Evolutionary conservation across 2,329 filamentous ascomycete species (phyloP), one percentile per base, ranked within the genome.

Genomic region (Microdochium paspali): DNA sequence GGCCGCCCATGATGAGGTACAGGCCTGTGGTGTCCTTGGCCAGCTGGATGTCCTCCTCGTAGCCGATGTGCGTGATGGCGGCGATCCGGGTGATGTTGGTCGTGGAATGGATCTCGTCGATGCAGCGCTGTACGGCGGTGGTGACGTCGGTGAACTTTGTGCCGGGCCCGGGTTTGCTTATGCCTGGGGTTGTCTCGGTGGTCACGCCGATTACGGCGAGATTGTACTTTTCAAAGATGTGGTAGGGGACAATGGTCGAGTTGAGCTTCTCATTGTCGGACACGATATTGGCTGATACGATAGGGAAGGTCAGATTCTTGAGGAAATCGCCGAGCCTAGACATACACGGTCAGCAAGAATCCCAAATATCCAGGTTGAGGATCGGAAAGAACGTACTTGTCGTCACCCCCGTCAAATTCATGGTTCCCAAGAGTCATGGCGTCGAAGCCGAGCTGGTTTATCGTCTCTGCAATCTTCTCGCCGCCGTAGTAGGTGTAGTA

Each of bases 351-450:
- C n/a, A n/a, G n/a, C n/a, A n/a, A n/a, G n/a, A n/a, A n/a, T n/a
- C n/a, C n/a, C n/a, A n/a, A n/a, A n/a, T n/a, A n/a, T n/a, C n/a
- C n/a, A n/a, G n/a, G n/a, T n/a, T n/a, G n/a, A n/a, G n/a, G n/a
- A n/a, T n/a, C 7, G 56, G 84, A 85, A 24, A 73, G 67, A 39
- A 77, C 82, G 0, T 84, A 70, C 60, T 74, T 64, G 47, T 82
- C 78, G 49, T 84, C 80, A 32, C 81, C 81, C 5, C 72, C 76
- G 54, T 85, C 82, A 58, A 80, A 85, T 60, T 84, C 81, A 56
- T 84, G 80, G 64, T 84, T 84, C 15, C 80, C 80, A 2, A 84
- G 65, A 0, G 80, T 84, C 80, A 85, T 84, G 54, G 76, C 79
- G 51, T 83, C 77, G 54, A 85, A 83, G n/a, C 74, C 73, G 46